phyloP scores from a whole-genome alignment of 345 rosid species.

The Gossypium thurberi region DNA sequence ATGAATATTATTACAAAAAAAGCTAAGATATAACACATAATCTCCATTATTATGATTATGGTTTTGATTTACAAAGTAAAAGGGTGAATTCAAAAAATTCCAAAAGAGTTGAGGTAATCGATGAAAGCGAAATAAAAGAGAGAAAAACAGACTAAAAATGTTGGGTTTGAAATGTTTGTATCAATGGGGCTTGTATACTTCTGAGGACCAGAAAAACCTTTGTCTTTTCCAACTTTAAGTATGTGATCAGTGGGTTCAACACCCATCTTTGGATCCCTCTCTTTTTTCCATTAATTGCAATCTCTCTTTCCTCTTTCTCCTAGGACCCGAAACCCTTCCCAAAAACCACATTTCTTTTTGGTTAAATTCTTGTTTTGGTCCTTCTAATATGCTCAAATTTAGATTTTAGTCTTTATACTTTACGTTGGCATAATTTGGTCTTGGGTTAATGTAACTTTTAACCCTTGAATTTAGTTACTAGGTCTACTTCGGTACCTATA shows the following conservation, averaged over 20 bases:
- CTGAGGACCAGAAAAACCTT: constrained; percentile 46
- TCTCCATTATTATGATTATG: constrained; percentile 20
- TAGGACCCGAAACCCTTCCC: neutral
- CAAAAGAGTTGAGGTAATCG: constrained; percentile 28
- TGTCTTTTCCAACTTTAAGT: constrained; percentile 61
- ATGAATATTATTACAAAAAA: too few species aligned
- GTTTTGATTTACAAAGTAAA: constrained; percentile 18
- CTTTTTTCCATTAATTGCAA: constrained; percentile 18
- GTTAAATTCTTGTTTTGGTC: too few species aligned
- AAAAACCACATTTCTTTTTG: too few species aligned
- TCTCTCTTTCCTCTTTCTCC: constrained; percentile 3
- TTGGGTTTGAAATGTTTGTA: constrained; percentile 38
- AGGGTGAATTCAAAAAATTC: neutral
- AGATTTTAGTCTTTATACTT: too few species aligned
- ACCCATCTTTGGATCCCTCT: constrained; percentile 27
- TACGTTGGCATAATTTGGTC: too few species aligned
- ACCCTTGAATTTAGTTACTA: too few species aligned
- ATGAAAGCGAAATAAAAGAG: constrained; percentile 47
- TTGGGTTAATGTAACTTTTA: too few species aligned
- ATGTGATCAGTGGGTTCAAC: constrained; percentile 27
- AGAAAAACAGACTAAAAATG: constrained; percentile 27
- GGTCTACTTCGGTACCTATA: too few species aligned
- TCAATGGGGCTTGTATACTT: constrained; percentile 49
- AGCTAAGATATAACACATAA: constrained; percentile 5
- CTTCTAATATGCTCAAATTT: too few species aligned